Conservation (phyloP, 768 basidiomycete species). For the Trametes sanguinea region DNA sequence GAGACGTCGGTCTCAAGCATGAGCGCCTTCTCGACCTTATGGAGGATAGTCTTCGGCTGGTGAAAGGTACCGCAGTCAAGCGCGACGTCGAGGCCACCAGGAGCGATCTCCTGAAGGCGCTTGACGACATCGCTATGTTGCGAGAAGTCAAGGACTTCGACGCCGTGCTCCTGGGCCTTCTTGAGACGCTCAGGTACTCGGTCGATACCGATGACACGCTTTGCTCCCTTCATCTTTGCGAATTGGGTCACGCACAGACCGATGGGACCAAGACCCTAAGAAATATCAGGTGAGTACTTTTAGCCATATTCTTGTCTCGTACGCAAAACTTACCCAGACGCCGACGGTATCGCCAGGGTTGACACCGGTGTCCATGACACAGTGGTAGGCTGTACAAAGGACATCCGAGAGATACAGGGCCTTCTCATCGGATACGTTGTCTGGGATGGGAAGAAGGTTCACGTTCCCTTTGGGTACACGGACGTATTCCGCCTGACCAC, state of each 20-base stretch:
- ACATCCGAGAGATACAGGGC: conserved; percentile 61
- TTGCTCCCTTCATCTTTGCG: conserved; percentile 67
- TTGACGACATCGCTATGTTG: conserved; percentile 51
- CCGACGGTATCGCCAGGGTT: conserved; percentile 69
- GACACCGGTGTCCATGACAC: conserved; percentile 74
- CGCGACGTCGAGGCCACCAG: conserved; percentile 65
- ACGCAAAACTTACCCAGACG: conserved; percentile 55
- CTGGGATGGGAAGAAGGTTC: conserved; percentile 71
- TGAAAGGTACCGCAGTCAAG: conserved; percentile 69
- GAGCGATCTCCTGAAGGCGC: conserved; percentile 58
- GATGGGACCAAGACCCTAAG: conserved; percentile 64
- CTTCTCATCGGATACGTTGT: conserved; percentile 63
- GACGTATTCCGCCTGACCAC: conserved; percentile 76
- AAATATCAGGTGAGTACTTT: neutral
- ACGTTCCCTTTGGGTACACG: conserved; percentile 71
- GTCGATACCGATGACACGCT: conserved; percentile 74
- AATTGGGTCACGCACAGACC: conserved; percentile 63
- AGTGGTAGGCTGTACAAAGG: conserved; percentile 73
- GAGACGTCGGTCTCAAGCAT: conserved; percentile 77
- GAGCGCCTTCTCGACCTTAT: conserved; percentile 68
- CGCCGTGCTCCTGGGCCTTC: conserved; percentile 44
- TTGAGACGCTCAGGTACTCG: conserved; percentile 52
- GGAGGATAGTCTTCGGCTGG: conserved; percentile 62
- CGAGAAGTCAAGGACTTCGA: conserved; percentile 63
- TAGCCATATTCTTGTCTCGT: neutral